phyloP scores from a whole-genome alignment of 495 filamentous ascomycete species.

The Aspergillus sclerotiicarbonarius region DNA sequence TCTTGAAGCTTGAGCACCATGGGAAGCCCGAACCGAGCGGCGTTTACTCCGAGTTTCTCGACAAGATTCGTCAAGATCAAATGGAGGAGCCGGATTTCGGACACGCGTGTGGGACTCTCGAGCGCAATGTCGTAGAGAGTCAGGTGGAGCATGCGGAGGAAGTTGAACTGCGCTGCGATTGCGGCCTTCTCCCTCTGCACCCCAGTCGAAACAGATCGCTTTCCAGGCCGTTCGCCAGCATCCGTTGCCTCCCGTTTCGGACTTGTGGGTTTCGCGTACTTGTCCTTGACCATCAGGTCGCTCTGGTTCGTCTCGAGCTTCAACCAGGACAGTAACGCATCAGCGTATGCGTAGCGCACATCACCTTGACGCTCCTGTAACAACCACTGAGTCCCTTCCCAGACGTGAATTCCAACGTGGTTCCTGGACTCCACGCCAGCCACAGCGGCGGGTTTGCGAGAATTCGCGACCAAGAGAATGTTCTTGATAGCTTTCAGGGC shows the following conservation, averaged over 20 bases:
- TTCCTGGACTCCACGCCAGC: conserved; percentile 66
- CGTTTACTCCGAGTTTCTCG: conserved; percentile 79
- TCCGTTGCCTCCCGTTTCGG: conserved; percentile 31
- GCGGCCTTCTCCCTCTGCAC: conserved; percentile 54
- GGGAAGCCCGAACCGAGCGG: conserved; percentile 71
- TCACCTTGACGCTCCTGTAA: conserved; percentile 71
- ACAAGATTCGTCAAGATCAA: conserved; percentile 70
- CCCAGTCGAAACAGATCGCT: conserved; percentile 61
- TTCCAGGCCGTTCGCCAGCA: conserved; percentile 42
- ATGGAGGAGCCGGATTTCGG: conserved; percentile 73
- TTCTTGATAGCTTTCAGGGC: conserved; percentile 79
- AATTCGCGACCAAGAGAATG: conserved; percentile 75
- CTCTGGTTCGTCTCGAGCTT: conserved; percentile 69
- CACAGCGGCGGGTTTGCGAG: conserved; percentile 54
- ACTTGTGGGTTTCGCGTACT: conserved; percentile 38
- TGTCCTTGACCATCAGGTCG: conserved; percentile 64
- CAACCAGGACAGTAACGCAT: conserved; percentile 80
- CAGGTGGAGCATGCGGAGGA: conserved; percentile 81
- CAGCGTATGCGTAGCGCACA: conserved; percentile 78
- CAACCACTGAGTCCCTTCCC: conserved; percentile 91
- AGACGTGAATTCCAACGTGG: conserved; percentile 70
- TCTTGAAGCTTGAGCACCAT: conserved; percentile 88
- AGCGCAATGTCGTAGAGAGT: conserved; percentile 82
- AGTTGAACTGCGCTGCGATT: conserved; percentile 59
- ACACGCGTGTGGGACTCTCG: conserved; percentile 64